These are phyloP conservation scores for Bathelium albidoporum DNA, from an alignment of 495 filamentous ascomycete genomes.

Conservation along the genomic window DNA sequence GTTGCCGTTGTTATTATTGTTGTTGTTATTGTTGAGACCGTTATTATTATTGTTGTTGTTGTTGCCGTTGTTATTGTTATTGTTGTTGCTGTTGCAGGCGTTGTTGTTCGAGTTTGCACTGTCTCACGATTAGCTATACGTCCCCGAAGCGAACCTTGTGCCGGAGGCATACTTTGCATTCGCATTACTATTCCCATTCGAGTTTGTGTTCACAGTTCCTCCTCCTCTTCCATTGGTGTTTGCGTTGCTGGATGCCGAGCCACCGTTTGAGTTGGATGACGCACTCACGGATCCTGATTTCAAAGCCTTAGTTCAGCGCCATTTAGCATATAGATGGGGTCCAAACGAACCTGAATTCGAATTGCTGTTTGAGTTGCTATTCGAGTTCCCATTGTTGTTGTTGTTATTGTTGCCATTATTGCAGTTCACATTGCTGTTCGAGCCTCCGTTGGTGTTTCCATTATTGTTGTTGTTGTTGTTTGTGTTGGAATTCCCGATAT, in stretches of 20 bases:
- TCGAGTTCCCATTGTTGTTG: conserved; percentile 1
- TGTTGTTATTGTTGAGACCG: neutral
- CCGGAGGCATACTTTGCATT: neutral
- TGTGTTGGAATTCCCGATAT: neutral
- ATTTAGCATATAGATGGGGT: neutral
- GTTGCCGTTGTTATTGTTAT: neutral
- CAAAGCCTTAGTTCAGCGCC: neutral
- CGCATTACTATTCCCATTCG: neutral
- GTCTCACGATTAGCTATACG: neutral
- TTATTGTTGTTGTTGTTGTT: neutral
- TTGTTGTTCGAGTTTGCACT: conserved; percentile 4
- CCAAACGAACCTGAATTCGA: neutral
- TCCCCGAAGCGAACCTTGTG: neutral
- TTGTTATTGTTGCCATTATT: neutral
- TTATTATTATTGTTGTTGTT: neutral
- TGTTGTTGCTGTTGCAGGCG: neutral
- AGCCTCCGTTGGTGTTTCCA: neutral
- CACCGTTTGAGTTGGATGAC: neutral
- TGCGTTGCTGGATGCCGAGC: neutral
- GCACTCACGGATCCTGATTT: neutral
- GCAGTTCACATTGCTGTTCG: neutral
- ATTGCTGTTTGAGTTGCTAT: neutral
- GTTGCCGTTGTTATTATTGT: neutral
- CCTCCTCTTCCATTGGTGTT: neutral
- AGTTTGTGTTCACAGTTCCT: neutral